Evolutionary conservation across 345 rosid species (phyloP), one percentile per base, ranked within the genome.

Genomic region (Lumnitzera racemosa): DNA sequence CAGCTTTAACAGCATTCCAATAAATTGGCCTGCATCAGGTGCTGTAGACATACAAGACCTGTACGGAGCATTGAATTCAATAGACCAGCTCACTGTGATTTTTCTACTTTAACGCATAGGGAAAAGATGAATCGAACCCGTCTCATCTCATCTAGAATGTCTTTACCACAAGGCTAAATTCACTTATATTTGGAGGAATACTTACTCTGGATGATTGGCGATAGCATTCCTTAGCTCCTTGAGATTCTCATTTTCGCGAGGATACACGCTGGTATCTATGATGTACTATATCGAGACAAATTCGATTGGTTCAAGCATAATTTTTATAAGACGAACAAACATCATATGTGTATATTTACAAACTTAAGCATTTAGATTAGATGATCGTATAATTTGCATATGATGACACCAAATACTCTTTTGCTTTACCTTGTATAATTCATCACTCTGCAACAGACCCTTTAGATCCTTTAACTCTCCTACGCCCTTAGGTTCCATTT

Each of bases 1-100:
- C 14, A 83, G 77, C 63, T 77, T 77, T 68, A 85, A 41, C 36
- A 88, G 66, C 77, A 83, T 72, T 27, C 49, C 65, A 17, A 85
- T 72, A 36, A 85, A 56, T 70, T 88, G 88, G 13, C 86, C 86
- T 50, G 83, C 79, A 53, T 83, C 91, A 0, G 90, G 85, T 15
- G 83, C 77, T 55, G 92, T 81, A 12, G 1, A 43, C 14, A 43
- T 0, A 24, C 2, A 41, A 4, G 53, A 51, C 17, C 65, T 11
- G 4, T 20, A 12, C 2, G 15, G 20, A 20, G 20, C 20, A 20
- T 20, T 20, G 20, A 20, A 20, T 20, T 20, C 20, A 20, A 20
- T 20, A 20, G 20, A 20, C 20, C 1, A 20, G 20, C 20, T 20
- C 20, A 20, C 20, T 1, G 20, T 0, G 20, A 20, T 20, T 20